Evolutionary conservation across 805 yeast genomes (phyloP).

Genomic region (Debaryomyces tyrocola): DNA sequence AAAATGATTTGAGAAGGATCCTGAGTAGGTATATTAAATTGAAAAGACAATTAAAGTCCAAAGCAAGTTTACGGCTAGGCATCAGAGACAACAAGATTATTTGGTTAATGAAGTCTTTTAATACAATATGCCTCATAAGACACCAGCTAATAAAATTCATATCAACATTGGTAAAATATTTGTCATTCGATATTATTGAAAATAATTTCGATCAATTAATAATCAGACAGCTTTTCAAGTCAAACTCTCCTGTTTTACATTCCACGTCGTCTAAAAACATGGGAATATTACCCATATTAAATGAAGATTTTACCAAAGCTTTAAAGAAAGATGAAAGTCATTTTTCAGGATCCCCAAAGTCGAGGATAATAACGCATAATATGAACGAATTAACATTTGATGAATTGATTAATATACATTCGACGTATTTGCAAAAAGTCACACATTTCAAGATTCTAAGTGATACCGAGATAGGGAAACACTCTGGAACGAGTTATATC

Average conservation of each 20-base stretch:
- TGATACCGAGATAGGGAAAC: conserved; percentile 29
- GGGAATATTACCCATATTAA: conserved; percentile 3
- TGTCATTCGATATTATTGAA: conserved; percentile 50
- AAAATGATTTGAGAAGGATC: conserved; percentile 23
- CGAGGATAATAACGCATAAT: conserved; percentile 3
- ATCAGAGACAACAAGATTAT: conserved; percentile 26
- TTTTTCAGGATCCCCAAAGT: background rate
- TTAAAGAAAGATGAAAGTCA: background rate
- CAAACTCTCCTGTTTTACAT: conserved; percentile 1
- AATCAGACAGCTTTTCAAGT: conserved; percentile 21
- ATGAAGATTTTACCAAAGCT: conserved; percentile 3
- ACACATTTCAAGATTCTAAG: conserved; percentile 32
- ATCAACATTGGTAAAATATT: conserved; percentile 37
- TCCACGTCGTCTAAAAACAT: background rate
- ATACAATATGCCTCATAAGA: conserved; percentile 37
- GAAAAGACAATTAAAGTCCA: conserved; percentile 42
- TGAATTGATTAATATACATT: conserved; percentile 43
- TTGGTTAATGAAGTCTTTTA: conserved; percentile 32
- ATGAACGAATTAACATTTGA: conserved; percentile 46
- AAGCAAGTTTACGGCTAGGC: conserved; percentile 24
- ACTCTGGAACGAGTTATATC: conserved; percentile 27
- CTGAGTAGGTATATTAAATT: conserved; percentile 11
- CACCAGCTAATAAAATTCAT: conserved; percentile 43
- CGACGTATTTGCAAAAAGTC: conserved; percentile 25
- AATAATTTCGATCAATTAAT: conserved; percentile 29